A percentile compares a stretch with the other conserved stretches of the same genome.
Evolutionary conservation across 176 grass and related monocot species (phyloP).

Genomic region (Tuctoria greenei): DNA sequence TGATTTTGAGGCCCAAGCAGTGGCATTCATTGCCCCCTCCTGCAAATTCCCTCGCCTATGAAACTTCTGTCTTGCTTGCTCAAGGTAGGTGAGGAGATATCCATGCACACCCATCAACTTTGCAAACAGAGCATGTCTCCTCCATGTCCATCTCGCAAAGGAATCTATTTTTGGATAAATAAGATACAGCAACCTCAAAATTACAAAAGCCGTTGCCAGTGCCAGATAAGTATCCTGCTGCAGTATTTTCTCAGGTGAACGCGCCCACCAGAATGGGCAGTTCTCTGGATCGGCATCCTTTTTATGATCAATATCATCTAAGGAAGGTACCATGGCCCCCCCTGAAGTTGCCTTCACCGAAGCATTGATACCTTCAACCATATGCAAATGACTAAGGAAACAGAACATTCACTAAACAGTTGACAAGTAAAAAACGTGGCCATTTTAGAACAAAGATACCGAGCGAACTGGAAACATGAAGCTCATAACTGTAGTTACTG

Average conservation of each 20-base stretch:
- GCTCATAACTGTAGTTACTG: background rate
- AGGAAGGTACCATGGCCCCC: constrained; percentile 45
- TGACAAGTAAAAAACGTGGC: background rate
- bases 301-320: constrained; percentile 48
- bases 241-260: constrained; percentile 93
- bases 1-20: constrained; percentile 81
- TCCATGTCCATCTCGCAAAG: constrained; percentile 63
- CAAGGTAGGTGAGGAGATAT: constrained; percentile 56
- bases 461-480: background rate
- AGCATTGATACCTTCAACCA: constrained; percentile 63
- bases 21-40: constrained; percentile 72
- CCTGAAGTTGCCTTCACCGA: constrained; percentile 41
- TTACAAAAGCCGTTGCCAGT: constrained; percentile 64
- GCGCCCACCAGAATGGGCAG: constrained; percentile 92
- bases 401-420: background rate
- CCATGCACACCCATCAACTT: constrained; percentile 55
- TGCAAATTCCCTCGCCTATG: constrained; percentile 71
- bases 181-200: constrained; percentile 65
- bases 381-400: constrained; percentile 19
- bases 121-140: constrained; percentile 59
- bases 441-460: background rate
- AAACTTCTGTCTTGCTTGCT: constrained; percentile 64
- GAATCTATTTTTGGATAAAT: constrained; percentile 67
- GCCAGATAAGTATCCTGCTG: constrained; percentile 91
- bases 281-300: constrained; percentile 65